These are phyloP conservation scores for Serendipita indica DNA, from an alignment of 768 basidiomycete species.

Conservation along the genomic window DNA sequence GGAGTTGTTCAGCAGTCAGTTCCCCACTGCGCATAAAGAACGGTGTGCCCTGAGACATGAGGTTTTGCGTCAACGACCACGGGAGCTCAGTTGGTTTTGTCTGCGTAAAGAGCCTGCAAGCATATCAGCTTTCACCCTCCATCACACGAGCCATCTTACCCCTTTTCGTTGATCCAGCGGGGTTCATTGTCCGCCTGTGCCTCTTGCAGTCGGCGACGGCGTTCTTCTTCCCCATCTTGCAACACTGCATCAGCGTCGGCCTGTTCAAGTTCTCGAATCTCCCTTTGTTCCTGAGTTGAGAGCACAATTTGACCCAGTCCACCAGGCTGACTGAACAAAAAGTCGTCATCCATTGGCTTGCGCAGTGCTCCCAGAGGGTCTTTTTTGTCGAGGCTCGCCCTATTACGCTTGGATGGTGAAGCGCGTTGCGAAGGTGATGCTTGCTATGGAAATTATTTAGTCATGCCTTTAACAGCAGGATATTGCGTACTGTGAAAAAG, in stretches of 20 bases:
- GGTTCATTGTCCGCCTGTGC: constrained; percentile 1
- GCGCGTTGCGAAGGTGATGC: background rate
- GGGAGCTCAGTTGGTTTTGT: background rate
- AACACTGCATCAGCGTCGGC: background rate
- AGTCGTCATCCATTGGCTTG: background rate
- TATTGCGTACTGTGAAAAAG: background rate
- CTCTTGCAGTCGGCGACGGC: background rate
- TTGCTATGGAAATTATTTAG: background rate
- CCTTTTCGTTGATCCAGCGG: constrained; percentile 7
- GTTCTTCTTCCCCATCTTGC: constrained; percentile 5
- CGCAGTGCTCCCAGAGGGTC: background rate
- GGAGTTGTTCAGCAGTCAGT: constrained; percentile 5
- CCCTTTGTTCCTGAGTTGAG: constrained; percentile 2
- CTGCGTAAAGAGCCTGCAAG: constrained; percentile 4
- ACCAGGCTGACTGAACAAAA: background rate
- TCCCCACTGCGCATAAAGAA: background rate
- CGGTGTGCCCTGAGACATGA: background rate
- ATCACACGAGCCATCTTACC: background rate
- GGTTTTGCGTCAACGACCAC: constrained; percentile 7
- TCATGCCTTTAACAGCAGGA: background rate
- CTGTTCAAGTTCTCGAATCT: background rate
- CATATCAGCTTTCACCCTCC: background rate
- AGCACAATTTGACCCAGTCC: background rate
- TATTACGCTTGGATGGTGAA: background rate
- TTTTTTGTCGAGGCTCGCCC: constrained; percentile 3